Conservation (phyloP, 1,284 basidiomycete species). For the Sanghuangporus weigelae region DNA sequence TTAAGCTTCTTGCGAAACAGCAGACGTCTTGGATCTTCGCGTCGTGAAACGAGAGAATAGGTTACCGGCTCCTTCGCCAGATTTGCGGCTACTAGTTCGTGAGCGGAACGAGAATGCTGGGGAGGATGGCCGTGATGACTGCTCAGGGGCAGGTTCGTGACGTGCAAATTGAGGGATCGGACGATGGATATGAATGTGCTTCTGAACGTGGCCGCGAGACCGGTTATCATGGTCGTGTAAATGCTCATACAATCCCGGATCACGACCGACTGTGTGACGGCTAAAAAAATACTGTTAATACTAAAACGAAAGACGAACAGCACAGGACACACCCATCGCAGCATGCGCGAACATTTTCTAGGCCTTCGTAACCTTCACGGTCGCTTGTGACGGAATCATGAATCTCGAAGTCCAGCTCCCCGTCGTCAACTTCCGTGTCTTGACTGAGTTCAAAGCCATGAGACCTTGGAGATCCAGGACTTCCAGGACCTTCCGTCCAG, state of each 20-base stretch:
- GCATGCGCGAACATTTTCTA: slow-evolving; percentile 93
- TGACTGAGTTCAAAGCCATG: slow-evolving; percentile 44
- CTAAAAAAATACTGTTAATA: background rate
- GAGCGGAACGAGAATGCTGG: slow-evolving; percentile 19
- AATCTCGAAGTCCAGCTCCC: slow-evolving; percentile 79
- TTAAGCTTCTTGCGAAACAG: slow-evolving; percentile 1
- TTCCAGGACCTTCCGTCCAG: slow-evolving; percentile 56
- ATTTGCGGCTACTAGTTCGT: slow-evolving; percentile 15
- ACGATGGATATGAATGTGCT: slow-evolving; percentile 21
- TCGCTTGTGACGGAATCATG: slow-evolving; percentile 73
- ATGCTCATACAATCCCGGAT: slow-evolving; percentile 41
- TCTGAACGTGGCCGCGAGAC: slow-evolving; percentile 25
- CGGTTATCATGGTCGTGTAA: slow-evolving; percentile 53
- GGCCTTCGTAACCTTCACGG: slow-evolving; percentile 76
- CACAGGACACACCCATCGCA: slow-evolving; percentile 64
- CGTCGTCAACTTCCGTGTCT: slow-evolving; percentile 45
- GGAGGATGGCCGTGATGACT: slow-evolving; percentile 15
- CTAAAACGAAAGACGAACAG: background rate
- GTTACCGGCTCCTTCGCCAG: slow-evolving; percentile 11
- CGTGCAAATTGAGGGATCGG: slow-evolving; percentile 11
- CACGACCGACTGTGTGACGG: slow-evolving; percentile 72
- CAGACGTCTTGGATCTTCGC: slow-evolving; percentile 14
- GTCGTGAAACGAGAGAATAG: slow-evolving; percentile 17
- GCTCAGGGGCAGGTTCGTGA: slow-evolving; percentile 3
- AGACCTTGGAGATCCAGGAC: slow-evolving; percentile 61